Conservation (phyloP, 1,284 basidiomycete species). For the Trametes pubescens region DNA sequence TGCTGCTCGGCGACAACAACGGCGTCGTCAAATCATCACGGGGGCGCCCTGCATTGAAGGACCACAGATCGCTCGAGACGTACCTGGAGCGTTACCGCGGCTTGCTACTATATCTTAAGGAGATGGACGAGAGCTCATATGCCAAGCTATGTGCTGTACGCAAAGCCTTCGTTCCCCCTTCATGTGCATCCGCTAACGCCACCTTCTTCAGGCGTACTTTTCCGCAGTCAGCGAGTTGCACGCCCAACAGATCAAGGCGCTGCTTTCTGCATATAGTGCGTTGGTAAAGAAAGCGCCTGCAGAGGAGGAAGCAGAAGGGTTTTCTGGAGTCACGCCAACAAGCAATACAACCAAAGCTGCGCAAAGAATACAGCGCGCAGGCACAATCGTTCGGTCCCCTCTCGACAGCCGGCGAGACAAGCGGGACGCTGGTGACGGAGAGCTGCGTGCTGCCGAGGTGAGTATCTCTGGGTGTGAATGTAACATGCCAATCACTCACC, state of each 20-base stretch:
- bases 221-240: conserved; percentile 85
- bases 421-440: conserved; percentile 65
- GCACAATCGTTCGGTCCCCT: conserved; percentile 78
- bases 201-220: conserved; percentile 78
- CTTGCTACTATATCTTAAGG: conserved; percentile 92
- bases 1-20: conserved; percentile 67
- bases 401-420: conserved; percentile 69
- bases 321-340: conserved; percentile 51
- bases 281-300: conserved; percentile 73
- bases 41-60: conserved; percentile 58
- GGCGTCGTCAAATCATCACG: conserved; percentile 57
- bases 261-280: conserved; percentile 69
- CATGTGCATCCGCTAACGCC: not conserved
- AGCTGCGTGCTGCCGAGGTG: conserved; percentile 64
- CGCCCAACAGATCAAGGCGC: conserved; percentile 76
- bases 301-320: conserved; percentile 79
- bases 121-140: conserved; percentile 90
- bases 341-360: conserved; percentile 55
- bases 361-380: conserved; percentile 74
- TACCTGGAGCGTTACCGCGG: conserved; percentile 91
- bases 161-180: not conserved
- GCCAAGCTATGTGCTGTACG: conserved; percentile 87
- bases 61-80: conserved; percentile 79
- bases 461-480: not conserved
- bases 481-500: conserved; percentile 14